Evolutionary conservation across 2,329 filamentous ascomycete genomes (phyloP).

Genomic region (Aspergillus pseudotamarii): DNA sequence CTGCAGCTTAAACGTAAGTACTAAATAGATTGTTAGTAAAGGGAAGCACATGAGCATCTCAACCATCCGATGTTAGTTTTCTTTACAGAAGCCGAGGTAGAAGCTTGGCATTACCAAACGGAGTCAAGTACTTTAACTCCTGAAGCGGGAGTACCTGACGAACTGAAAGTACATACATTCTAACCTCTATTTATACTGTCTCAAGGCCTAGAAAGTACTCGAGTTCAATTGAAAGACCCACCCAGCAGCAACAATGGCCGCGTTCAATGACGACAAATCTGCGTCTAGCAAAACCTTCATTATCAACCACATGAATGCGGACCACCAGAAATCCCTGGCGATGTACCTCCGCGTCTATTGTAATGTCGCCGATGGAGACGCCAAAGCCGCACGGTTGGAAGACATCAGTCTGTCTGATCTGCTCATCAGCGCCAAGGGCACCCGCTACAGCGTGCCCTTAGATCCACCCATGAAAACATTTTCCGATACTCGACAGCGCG

Average conservation of each 20-base stretch:
- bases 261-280: slow-evolving; percentile 3
- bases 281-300: slow-evolving; percentile 59
- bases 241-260: background rate
- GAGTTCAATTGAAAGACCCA: background rate
- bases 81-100: background rate
- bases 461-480: slow-evolving; percentile 70
- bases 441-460: slow-evolving; percentile 61
- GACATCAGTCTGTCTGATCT: slow-evolving; percentile 68
- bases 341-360: slow-evolving; percentile 77
- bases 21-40: background rate
- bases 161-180: background rate
- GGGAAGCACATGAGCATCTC: background rate
- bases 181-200: background rate
- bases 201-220: background rate
- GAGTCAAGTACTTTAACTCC: slow-evolving; percentile 1
- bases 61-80: background rate
- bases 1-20: background rate
- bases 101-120: slow-evolving; percentile 1
- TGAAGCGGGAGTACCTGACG: background rate
- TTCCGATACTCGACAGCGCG: slow-evolving; percentile 67
- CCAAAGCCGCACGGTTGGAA: slow-evolving; percentile 62
- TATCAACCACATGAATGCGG: slow-evolving; percentile 82
- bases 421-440: slow-evolving; percentile 58
- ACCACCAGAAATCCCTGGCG: slow-evolving; percentile 74
- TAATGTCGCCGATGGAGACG: slow-evolving; percentile 57